Base-by-base conservation (phyloP, 331 rosid species). In the Prunus yedoensis region DNA sequence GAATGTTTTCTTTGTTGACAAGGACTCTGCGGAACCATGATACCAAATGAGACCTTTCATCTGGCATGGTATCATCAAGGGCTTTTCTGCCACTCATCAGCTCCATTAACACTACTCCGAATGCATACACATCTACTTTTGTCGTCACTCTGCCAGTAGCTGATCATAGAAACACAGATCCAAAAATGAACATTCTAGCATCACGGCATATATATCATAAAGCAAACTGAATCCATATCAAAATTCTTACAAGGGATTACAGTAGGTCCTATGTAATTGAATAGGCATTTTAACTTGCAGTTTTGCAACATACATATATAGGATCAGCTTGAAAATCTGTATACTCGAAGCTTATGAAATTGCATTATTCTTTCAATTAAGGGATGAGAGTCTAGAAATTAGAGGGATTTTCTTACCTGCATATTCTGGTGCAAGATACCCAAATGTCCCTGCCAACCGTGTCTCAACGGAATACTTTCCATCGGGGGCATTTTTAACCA, bases 111-210 rank as follows among this genome's bases (percentile, higher is more conserved):
- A 91, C 93, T 69, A 91, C 96, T 66, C 96, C 96, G 64, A 88
- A 91, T 47, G 96, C 96, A 20, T 91, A 91, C 4, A 91, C 96
- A 68, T 91, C 96, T 51, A 91, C 96, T 84, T 91, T 91, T 46
- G 93, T 91, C 2, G 96, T 91, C 77, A 91, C 96, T 85, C 93
- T 87, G 68, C 96, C 96, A 1, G 93, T 91, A 56, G 96, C 96
- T 91, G 91, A 52, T 69, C 27, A 78, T 59, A 73, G 66, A 77
- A 77, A 71, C 66, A 74, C 1, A 60, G 25, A 46, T 64, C 21
- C 8, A 58, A 68, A 59, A 20, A 14, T 59, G 70, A 69, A 60
- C n/a, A 12, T 68, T 51, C 17, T 57, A 9, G 5, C 9, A 45
- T 25, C 27, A 60, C 47, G 0, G 6, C 11, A 46, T 12, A 59